Base-by-base conservation (phyloP, 2,329 filamentous ascomycete species). In the Aureobasidium sp. region DNA sequence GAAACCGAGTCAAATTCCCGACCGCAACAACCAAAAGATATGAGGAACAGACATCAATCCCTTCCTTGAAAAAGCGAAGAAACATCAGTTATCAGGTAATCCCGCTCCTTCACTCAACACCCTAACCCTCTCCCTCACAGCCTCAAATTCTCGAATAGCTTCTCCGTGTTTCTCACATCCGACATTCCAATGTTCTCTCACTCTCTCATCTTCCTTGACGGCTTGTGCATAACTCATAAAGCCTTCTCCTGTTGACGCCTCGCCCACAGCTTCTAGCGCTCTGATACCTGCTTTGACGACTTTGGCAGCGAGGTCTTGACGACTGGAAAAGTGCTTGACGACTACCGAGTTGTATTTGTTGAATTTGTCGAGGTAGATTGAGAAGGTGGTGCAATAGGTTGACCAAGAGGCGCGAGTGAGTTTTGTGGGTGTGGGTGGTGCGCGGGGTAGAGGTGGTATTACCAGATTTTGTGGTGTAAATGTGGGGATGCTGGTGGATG, bases 121-220 rank as follows among this genome's bases (percentile, higher is more conserved):
- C 59, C 67, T 68, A 12, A 82, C 75, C 64, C 75, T 69, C 63
- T 79, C 77, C 68, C 75, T 74, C 50, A 78, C 68, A 50, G 73
- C 78, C 72, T 81, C 76, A 68, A 86, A 88, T 66, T 84, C 81
- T 66, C 79, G 77, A 62, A 90, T 75, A 10, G 81, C 80, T 62
- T 78, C 72, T 62, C 83, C 80, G 69, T 91, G 88, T 64, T 79
- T 79, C 47, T 84, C 80, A 64, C 82, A 84, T 8, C 83, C 83
- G 9, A 80, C 72, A 34, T 75, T 74, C 86, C 88, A 90, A 62
- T 81, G 79, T 68, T 78, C 78, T 62, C 85, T 78, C 5, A 89
- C 82, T 52, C 78, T 76, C 65, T 84, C 81, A 69, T 91, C 88
- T 72, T 89, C 83, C 51, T 55, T 55, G 48, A 53, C 39, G 1